These are phyloP conservation scores for Colletotrichum sp. DNA, from an alignment of 2,329 filamentous ascomycete species.

Conservation along the genomic window DNA sequence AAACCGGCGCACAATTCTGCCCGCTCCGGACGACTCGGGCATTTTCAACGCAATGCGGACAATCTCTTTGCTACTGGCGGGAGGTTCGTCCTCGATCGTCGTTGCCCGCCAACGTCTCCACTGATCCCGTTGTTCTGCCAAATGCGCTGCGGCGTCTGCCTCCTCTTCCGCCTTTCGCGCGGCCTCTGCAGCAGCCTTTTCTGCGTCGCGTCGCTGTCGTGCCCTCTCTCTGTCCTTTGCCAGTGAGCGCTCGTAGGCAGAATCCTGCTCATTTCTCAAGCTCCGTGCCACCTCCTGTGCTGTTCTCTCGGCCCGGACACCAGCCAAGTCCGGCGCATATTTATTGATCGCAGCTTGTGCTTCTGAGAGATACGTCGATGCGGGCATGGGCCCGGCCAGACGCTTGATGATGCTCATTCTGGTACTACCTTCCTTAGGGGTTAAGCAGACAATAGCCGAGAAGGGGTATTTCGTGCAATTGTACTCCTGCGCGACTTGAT, in stretches of 20 bases:
- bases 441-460: conserved; percentile 84
- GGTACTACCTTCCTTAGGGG: conserved; percentile 80
- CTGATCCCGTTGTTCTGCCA: conserved; percentile 55
- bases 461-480: conserved; percentile 94
- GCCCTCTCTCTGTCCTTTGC: conserved; percentile 88
- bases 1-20: conserved; percentile 81
- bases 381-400: conserved; percentile 73
- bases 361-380: conserved; percentile 76
- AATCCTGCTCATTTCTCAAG: conserved; percentile 88
- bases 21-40: conserved; percentile 64
- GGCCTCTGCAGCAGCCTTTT: conserved; percentile 71
- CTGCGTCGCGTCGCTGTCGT: conserved; percentile 76
- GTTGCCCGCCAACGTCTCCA: conserved; percentile 84
- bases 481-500: conserved; percentile 87
- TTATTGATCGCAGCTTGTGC: conserved; percentile 75
- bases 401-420: conserved; percentile 91
- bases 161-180: conserved; percentile 65
- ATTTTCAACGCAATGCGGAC: conserved; percentile 75
- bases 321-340: conserved; percentile 76
- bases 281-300: conserved; percentile 83
- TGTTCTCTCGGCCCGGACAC: conserved; percentile 75
- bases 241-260: conserved; percentile 89
- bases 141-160: conserved; percentile 63
- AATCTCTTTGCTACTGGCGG: conserved; percentile 64
- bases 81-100: conserved; percentile 72